Percentiles rank a stretch among this genome's conserved stretches.
These are phyloP conservation scores for Solioccasus polychromus DNA, from an alignment of 768 basidiomycete genomes.

Conservation along the genomic window DNA sequence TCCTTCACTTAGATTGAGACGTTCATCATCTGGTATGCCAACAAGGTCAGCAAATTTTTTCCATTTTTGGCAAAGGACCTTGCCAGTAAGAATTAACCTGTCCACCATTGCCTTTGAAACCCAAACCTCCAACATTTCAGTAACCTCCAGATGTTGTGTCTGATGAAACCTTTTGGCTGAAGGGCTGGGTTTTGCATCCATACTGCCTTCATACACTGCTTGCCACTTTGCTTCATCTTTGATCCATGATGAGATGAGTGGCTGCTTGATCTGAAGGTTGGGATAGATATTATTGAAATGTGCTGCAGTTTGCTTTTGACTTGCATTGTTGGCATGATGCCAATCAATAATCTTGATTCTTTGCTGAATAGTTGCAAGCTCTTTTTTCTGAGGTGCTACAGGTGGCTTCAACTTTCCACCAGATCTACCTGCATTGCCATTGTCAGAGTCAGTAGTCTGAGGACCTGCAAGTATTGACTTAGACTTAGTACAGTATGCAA, in stretches of 20 bases:
- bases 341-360: slow-evolving; percentile 37
- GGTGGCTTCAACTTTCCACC: neutral
- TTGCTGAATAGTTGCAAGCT: slow-evolving; percentile 33
- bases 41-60: neutral
- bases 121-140: slow-evolving; percentile 37
- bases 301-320: slow-evolving; percentile 30
- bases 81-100: slow-evolving; percentile 1
- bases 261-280: slow-evolving; percentile 34
- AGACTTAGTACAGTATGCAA: too few species aligned
- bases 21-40: neutral
- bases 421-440: neutral
- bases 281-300: slow-evolving; percentile 34
- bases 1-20: neutral
- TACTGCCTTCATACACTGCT: slow-evolving; percentile 10
- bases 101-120: slow-evolving; percentile 28
- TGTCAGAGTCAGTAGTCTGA: too few species aligned
- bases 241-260: slow-evolving; percentile 28
- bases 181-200: neutral
- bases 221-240: slow-evolving; percentile 16
- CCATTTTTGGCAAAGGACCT: slow-evolving; percentile 36
- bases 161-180: slow-evolving; percentile 12
- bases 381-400: neutral
- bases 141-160: slow-evolving; percentile 33
- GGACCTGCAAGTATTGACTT: neutral
- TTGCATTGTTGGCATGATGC: slow-evolving; percentile 31